Base-by-base conservation (phyloP, 2,329 filamentous ascomycete genomes). In the Aspergillus sp. region DNA sequence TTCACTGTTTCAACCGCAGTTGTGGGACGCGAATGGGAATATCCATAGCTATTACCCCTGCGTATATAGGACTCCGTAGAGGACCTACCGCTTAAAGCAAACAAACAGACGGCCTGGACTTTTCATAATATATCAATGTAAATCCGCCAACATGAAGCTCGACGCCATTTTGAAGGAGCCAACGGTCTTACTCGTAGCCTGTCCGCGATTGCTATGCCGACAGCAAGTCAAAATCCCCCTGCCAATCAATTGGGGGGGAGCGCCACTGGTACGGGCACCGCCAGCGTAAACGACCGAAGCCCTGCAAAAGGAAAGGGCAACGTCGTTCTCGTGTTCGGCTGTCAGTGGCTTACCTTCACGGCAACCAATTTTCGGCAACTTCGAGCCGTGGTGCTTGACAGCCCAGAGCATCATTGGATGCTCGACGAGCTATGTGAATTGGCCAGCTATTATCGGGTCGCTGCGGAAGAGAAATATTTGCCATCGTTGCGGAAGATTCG, bases 281-380 rank as follows among this genome's bases (percentile, higher is more conserved):
- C 21, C 17, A 41, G 3, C 12, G 14, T 6, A 6, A 19, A 40
- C 14, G 19, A 14, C 33, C 40, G 11, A 24, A 21, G 8, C 14
- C 2, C 14, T 19, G 14, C 35, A 17, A 11, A 51, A 24, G 19
- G 21, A 3, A 39, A 51, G 31, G 45, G 44, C 12, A 55, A 58
- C 3, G 41, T 52, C 3, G 54, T 65, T 17, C 53, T 65, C 1
- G 24, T 65, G 2, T 65, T 65, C 48, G 63, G 63, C 24, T 65
- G 62, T 19, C 63, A 65, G 55, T 62, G 62, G 35, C 55, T 62
- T 4, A 54, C 58, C 7, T 65, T 65, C 39, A 43, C 54, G 8
- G 48, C 47, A 3, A n/a, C 52, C 3, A 56, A 62, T 19, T 65
- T 65, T 17, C 56, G 21, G 1, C 56, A 24, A 6, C 60, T 65